Evolutionary conservation across 2,329 filamentous ascomycete genomes (phyloP), one percentile per base, ranked within the genome.

Genomic region (Venturia carpophila): DNA sequence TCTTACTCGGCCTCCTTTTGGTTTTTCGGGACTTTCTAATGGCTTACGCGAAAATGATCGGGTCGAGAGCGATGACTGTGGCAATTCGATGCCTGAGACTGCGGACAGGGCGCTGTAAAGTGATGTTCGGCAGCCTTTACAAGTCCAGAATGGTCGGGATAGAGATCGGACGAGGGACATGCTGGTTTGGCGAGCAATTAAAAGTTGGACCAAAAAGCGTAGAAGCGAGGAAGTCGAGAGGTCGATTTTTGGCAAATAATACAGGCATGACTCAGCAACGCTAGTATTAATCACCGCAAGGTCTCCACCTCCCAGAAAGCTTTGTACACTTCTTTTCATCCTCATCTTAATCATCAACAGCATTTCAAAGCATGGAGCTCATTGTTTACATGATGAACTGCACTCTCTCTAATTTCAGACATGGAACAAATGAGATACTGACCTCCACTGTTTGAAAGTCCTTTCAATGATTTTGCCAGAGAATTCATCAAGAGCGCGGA

Each of bases 61-160:
- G 17, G 37, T 37, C 19, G 52, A 37, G 19, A 15, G n/a, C 24
- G 24, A 52, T 15, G 47, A 52, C n/a, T 58, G 52, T 58, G 52
- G 52, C 30, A 58, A 58, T 58, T 58, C 27, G 52, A 37, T 37
- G 27, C 52, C 30, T n/a, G 52, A 58, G 11, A 58, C 52, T 11
- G 30, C 30, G 30, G 30, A 58, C 2, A 58, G 17, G 19, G 52
- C 52, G 30, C 52, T 27, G 24, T 34, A 58, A n/a, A 58, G 30
- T 37, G 52, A 58, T 58, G 27, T 37, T 4, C 52, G 52, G 30
- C 52, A 58, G 52, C 52, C 30, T n/a, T 37, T 19, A 11, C 52
- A 58, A 19, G 30, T 19, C 52, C 52, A 58, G 5, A 58, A n/a
- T n/a, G 52, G 30, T 11, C 30, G 52, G 37, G 52, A 58, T n/a